Conservation (phyloP, 208 protist genomes). For the Wallacemonas sp. region DNA sequence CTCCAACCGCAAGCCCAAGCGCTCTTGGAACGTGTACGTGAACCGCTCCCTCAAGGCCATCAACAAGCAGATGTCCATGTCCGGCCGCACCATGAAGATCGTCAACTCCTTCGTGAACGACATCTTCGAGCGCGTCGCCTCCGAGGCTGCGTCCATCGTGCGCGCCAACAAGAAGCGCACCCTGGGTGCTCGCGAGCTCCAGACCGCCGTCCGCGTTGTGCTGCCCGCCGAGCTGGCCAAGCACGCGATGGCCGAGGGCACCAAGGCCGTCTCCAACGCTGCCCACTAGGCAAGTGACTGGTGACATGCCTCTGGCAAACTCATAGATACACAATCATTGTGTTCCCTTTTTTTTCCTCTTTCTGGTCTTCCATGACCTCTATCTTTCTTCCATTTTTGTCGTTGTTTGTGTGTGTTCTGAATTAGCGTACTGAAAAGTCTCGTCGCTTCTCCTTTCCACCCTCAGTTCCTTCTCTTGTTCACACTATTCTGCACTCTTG, state of each 20-base stretch:
- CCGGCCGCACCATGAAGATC: constrained; percentile 95
- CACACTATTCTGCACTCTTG: too few relatives aligned
- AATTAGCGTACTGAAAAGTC: background rate
- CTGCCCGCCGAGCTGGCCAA: constrained; percentile 98
- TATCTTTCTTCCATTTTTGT: too few relatives aligned
- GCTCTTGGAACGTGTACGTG: constrained; percentile 90
- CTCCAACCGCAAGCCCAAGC: constrained; percentile 74
- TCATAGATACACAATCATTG: constrained; percentile 20
- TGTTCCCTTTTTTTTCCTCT: constrained; percentile 10
- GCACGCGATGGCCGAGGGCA: constrained; percentile 98
- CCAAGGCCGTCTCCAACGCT: constrained; percentile 96
- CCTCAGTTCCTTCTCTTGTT: too few relatives aligned
- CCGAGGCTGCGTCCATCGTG: constrained; percentile 93
- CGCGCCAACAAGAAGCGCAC: constrained; percentile 96
- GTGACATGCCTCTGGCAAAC: background rate
- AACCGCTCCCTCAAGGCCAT: constrained; percentile 96
- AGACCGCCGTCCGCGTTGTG: constrained; percentile 97
- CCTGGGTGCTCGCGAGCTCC: constrained; percentile 95
- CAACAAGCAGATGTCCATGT: constrained; percentile 96
- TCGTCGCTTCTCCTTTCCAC: background rate
- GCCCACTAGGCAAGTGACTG: constrained; percentile 30
- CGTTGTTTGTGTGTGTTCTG: background rate
- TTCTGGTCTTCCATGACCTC: background rate
- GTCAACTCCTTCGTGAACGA: constrained; percentile 99
- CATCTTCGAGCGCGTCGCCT: constrained; percentile 97